These are phyloP conservation scores for Polysphondylium violaceum DNA, from an alignment of 78 protist species.

Conservation along the genomic window DNA sequence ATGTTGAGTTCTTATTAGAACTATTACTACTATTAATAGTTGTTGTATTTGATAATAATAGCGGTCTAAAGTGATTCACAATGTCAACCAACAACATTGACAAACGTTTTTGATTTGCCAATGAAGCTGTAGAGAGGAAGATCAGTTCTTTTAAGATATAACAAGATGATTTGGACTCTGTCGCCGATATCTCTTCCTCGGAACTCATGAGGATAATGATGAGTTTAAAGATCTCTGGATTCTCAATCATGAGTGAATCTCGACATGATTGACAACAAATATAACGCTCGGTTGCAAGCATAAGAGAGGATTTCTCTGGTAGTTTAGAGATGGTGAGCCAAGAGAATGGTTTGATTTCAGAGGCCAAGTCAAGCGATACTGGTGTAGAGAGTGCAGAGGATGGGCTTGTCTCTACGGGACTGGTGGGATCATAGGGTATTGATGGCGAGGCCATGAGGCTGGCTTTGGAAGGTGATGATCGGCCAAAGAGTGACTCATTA, in stretches of 20 bases:
- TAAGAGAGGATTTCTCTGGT: slow-evolving; percentile 42
- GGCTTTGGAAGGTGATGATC: too few species aligned
- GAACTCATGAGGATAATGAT: slow-evolving; percentile 55
- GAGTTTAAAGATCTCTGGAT: slow-evolving; percentile 79
- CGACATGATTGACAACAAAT: slow-evolving; percentile 57
- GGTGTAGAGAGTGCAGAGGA: background rate
- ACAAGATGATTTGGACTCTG: slow-evolving; percentile 58
- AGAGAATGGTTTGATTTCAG: slow-evolving; percentile 16
- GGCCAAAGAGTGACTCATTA: slow-evolving; percentile 25
- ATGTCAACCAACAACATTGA: slow-evolving; percentile 48
- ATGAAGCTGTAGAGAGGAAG: slow-evolving; percentile 35
- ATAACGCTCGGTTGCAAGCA: slow-evolving; percentile 59
- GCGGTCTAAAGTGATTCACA: slow-evolving; percentile 50
- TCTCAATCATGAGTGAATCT: slow-evolving; percentile 62
- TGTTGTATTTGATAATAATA: slow-evolving; percentile 18
- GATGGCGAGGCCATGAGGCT: too few species aligned
- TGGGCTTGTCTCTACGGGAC: background rate
- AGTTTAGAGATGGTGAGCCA: background rate
- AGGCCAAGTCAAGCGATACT: slow-evolving; percentile 41
- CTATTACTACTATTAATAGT: background rate
- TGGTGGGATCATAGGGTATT: background rate
- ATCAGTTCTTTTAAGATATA: slow-evolving; percentile 58
- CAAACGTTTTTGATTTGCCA: slow-evolving; percentile 34
- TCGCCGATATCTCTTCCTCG: slow-evolving; percentile 39
- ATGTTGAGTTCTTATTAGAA: background rate